Evolutionary conservation across 1,284 basidiomycete genomes (phyloP), one percentile per base, ranked within the genome.

Genomic region (Mycosarcoma maydis): DNA sequence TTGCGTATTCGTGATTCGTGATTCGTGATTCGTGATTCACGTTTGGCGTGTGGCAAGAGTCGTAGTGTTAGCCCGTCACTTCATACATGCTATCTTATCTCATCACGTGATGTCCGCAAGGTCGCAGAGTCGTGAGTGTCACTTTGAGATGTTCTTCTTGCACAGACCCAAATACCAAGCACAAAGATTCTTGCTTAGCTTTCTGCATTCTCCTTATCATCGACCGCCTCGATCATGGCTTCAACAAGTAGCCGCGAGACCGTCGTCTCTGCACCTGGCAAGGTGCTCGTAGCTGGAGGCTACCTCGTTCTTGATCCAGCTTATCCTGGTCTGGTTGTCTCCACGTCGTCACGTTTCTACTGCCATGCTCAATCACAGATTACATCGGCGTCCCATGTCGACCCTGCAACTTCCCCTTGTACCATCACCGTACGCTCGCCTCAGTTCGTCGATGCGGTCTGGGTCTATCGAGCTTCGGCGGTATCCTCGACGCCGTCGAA

Each of bases 291-390:
- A 13, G 78, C 79, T 2, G 80, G 80, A 24, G 80, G 80, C 41
- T 82, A 82, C 42, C 73, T 82, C 6, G 80, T 82, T 33, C 69
- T 82, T 23, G 80, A 81, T 42, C 78, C 80, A 0, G 72, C 76
- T 22, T 81, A 82, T 38, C 68, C 76, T 6, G 80, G 80, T 33
- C 36, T 81, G 9, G 80, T 82, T 40, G 53, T 81, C 13, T 92
- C 94, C 0, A 95, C 95, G 7, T 91, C 91, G 10, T 92, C 92
- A 17, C 87, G 96, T 36, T 98, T 99, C 85, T 98, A 95, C 84
- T 90, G 92, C 17, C 64, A 82, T 50, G 82, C 85, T 17, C 50
- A 49, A 23, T 56, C 62, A 1, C 42, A 41, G 5, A 37, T 54
- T 9, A 37, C 29, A 9, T 6, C 26, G 3, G 4, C 27, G 9